A percentile compares a stretch with the other conserved stretches of the same genome.
Evolutionary conservation across 805 yeast genomes (phyloP).

Genomic region (Candida alai): DNA sequence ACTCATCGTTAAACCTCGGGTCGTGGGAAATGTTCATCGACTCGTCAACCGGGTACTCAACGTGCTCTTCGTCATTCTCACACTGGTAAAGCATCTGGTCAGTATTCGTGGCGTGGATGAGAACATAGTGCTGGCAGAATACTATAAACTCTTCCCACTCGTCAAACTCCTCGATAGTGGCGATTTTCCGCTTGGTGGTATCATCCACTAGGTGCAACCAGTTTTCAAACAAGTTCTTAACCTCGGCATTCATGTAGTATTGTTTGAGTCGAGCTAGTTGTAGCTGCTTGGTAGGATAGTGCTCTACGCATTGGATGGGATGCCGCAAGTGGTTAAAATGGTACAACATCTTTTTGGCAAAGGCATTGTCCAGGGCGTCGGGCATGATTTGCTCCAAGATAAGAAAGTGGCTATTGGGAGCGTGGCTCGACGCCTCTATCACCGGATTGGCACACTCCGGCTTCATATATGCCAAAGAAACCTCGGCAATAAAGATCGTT

Average conservation of each 20-base stretch:
- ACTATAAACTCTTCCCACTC: constrained; percentile 80
- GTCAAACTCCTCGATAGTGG: constrained; percentile 64
- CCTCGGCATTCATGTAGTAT: constrained; percentile 50
- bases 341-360: constrained; percentile 68
- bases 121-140: constrained; percentile 71
- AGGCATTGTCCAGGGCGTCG: constrained; percentile 57
- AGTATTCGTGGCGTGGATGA: constrained; percentile 58
- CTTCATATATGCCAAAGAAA: constrained; percentile 76
- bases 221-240: constrained; percentile 50
- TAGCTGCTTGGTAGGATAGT: constrained; percentile 47
- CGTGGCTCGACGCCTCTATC: constrained; percentile 43
- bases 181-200: constrained; percentile 38
- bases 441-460: constrained; percentile 62
- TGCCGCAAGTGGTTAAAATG: constrained; percentile 66
- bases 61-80: constrained; percentile 4
- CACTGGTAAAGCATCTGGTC: constrained; percentile 13
- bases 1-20: constrained; percentile 5
- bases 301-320: constrained; percentile 61
- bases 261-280: constrained; percentile 49
- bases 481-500: constrained; percentile 73
- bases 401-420: constrained; percentile 52
- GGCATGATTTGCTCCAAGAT: constrained; percentile 73
- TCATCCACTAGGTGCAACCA: constrained; percentile 48
- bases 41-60: constrained; percentile 4
- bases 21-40: constrained; percentile 3